Conservation (phyloP, 2,329 filamentous ascomycete species). For the Cladosporium sphaerospermum region DNA sequence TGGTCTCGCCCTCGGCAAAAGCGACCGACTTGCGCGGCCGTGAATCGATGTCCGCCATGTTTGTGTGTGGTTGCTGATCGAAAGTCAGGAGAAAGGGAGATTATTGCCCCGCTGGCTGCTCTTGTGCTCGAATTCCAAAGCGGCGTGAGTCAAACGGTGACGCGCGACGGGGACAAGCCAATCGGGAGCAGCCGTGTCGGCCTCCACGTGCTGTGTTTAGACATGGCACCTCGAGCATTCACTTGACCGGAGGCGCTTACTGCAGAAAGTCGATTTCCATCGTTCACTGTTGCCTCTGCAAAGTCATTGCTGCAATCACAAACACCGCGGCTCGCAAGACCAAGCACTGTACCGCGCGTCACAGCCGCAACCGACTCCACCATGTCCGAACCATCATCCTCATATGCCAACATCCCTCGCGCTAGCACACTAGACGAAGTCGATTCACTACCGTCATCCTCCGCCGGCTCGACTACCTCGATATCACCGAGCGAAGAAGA, state of each 20-base stretch:
- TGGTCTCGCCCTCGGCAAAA: slow-evolving; percentile 79
- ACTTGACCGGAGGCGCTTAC: too few relatives aligned
- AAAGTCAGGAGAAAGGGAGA: slow-evolving; percentile 7
- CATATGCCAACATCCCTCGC: slow-evolving; percentile 44
- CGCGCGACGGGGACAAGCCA: neutral
- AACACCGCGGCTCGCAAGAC: too few relatives aligned
- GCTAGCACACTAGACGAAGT: slow-evolving; percentile 34
- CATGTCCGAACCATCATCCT: slow-evolving; percentile 44
- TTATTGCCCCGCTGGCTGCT: slow-evolving; percentile 7
- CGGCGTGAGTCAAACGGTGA: slow-evolving; percentile 6
- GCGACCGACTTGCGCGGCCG: slow-evolving; percentile 85
- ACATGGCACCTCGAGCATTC: too few relatives aligned
- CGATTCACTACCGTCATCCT: slow-evolving; percentile 47
- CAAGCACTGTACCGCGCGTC: too few relatives aligned
- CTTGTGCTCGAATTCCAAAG: slow-evolving; percentile 5
- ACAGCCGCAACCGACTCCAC: neutral
- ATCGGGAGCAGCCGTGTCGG: neutral
- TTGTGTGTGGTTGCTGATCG: slow-evolving; percentile 30
- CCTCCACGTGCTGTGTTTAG: neutral
- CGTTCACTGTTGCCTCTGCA: too few relatives aligned
- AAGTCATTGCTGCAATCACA: too few relatives aligned
- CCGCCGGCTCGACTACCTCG: slow-evolving; percentile 43
- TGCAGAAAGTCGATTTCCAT: too few relatives aligned
- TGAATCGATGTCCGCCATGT: slow-evolving; percentile 48
- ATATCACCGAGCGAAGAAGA: slow-evolving; percentile 39